Evolutionary conservation across 805 yeast genomes (phyloP).

Genomic region (Lipomyces mesembrius): DNA sequence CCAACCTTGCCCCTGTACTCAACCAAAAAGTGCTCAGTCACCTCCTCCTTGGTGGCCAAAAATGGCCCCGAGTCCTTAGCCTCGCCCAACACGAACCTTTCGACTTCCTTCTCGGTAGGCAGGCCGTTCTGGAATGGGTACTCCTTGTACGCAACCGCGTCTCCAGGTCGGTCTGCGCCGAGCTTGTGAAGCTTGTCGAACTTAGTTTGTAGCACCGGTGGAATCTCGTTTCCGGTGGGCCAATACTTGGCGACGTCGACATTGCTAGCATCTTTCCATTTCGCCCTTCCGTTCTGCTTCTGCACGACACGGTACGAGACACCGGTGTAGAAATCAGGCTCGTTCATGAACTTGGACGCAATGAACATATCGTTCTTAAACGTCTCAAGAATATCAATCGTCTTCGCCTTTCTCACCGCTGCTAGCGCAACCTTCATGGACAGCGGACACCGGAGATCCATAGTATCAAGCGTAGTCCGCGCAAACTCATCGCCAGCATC

Average conservation of each 20-base stretch:
- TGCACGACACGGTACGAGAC: conserved; percentile 53
- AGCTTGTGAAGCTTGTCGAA: conserved; percentile 17
- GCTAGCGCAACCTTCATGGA: conserved; percentile 75
- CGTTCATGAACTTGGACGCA: conserved; percentile 74
- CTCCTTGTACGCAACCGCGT: conserved; percentile 50
- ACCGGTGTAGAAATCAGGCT: conserved; percentile 66
- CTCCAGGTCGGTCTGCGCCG: conserved; percentile 26
- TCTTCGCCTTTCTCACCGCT: conserved; percentile 64
- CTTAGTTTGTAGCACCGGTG: neutral
- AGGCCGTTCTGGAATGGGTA: conserved; percentile 76
- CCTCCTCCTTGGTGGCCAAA: conserved; percentile 71
- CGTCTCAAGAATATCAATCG: conserved; percentile 64
- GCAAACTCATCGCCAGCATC: conserved; percentile 69
- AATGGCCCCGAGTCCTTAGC: conserved; percentile 67
- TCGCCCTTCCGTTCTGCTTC: conserved; percentile 60
- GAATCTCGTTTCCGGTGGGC: neutral
- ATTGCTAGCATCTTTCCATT: conserved; percentile 46
- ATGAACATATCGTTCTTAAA: conserved; percentile 72
- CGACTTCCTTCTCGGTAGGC: conserved; percentile 72
- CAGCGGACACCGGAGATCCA: conserved; percentile 73
- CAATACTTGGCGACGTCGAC: conserved; percentile 12
- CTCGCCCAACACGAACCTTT: conserved; percentile 68
- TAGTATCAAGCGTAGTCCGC: conserved; percentile 55
- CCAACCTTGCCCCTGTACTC: conserved; percentile 62
- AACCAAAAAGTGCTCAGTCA: conserved; percentile 62